Evolutionary conservation across 352 stramenopile genomes (phyloP).

Genomic region (Pythium dissimile): DNA sequence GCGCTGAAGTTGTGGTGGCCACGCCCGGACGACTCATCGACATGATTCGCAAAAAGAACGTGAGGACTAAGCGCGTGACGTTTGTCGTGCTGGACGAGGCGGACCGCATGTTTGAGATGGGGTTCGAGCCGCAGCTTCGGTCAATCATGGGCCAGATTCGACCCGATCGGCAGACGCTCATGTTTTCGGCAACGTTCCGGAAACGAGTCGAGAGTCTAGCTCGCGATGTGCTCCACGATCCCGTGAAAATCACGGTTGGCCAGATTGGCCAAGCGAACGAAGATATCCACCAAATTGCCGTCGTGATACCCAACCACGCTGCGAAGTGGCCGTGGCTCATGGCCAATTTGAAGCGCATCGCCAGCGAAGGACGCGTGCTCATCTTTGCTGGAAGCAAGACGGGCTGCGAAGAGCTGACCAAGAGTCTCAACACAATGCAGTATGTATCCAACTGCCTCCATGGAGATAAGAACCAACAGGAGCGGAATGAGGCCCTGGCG

Average conservation of each 20-base stretch:
- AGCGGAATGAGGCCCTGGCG: constrained; percentile 57
- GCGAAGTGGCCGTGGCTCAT: constrained; percentile 89
- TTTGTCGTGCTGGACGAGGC: constrained; percentile 89
- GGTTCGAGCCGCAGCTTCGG: constrained; percentile 78
- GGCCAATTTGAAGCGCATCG: constrained; percentile 47
- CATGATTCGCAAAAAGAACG: constrained; percentile 73
- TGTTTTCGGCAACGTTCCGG: constrained; percentile 88
- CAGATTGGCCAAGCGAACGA: constrained; percentile 85
- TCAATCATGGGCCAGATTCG: constrained; percentile 83
- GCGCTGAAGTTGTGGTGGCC: constrained; percentile 72
- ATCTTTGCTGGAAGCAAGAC: constrained; percentile 86
- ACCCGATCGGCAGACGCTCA: constrained; percentile 80
- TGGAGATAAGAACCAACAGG: constrained; percentile 78
- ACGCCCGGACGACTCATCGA: constrained; percentile 82
- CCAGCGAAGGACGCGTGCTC: constrained; percentile 70
- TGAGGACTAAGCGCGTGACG: constrained; percentile 65
- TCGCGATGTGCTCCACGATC: constrained; percentile 74
- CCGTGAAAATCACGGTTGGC: constrained; percentile 82
- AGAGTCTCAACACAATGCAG: constrained; percentile 45
- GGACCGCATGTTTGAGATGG: constrained; percentile 90
- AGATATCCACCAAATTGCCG: constrained; percentile 80
- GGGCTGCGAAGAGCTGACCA: constrained; percentile 80
- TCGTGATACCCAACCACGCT: constrained; percentile 69
- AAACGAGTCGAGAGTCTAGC: constrained; percentile 66
- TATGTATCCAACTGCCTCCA: constrained; percentile 57